These are phyloP conservation scores for Aspergillus baeticus DNA, from an alignment of 495 filamentous ascomycete genomes.

Conservation along the genomic window DNA sequence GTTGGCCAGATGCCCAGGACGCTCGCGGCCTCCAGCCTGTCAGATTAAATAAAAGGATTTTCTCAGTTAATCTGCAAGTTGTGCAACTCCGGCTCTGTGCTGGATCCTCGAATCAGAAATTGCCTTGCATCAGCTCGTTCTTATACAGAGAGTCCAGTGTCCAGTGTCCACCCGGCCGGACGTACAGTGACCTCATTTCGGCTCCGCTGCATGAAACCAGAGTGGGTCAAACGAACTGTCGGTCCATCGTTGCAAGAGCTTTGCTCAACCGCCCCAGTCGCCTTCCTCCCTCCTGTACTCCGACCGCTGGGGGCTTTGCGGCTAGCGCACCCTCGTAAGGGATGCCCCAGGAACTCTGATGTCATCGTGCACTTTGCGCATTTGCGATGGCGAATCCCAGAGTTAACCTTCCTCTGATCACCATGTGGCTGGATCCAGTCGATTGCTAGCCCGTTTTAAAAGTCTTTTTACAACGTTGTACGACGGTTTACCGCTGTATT, in stretches of 20 bases:
- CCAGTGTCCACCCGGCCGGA: neutral
- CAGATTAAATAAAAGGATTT: too few species aligned
- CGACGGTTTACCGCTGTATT: neutral
- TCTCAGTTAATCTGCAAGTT: too few species aligned
- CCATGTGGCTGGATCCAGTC: neutral
- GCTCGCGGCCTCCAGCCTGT: too few species aligned
- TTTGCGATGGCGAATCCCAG: slow-evolving; percentile 2
- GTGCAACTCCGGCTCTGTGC: too few species aligned
- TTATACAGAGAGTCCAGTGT: too few species aligned
- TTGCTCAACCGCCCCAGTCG: neutral
- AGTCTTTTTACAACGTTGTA: too few species aligned
- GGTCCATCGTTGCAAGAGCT: slow-evolving; percentile 12
- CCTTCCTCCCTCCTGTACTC: too few species aligned
- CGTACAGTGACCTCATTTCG: slow-evolving; percentile 36
- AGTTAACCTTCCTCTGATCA: neutral
- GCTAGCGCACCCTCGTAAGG: neutral
- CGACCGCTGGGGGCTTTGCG: neutral
- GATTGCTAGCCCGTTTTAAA: neutral
- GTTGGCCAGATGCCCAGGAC: too few species aligned
- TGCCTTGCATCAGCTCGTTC: too few species aligned
- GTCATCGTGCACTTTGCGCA: slow-evolving; percentile 8
- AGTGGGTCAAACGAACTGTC: slow-evolving; percentile 17
- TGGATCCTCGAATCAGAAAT: too few species aligned
- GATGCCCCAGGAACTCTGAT: slow-evolving; percentile 15
- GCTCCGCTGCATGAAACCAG: slow-evolving; percentile 9